phyloP scores from a whole-genome alignment of 2,329 filamentous ascomycete species.

The Cordyceps cateniannulata region DNA sequence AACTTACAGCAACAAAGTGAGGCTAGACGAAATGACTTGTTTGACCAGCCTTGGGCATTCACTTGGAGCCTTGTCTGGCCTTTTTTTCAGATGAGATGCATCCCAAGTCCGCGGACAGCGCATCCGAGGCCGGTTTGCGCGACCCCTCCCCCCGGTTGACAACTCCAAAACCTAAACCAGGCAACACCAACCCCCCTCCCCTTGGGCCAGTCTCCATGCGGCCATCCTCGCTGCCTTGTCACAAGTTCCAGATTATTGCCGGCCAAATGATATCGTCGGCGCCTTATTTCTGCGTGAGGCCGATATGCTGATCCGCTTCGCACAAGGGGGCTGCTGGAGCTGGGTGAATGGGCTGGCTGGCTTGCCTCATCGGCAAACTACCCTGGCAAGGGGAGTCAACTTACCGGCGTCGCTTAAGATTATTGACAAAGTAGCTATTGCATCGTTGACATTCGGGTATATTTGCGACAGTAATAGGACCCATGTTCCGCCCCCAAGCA shows the following conservation, averaged over 20 bases:
- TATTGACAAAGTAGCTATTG: neutral
- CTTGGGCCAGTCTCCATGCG: neutral
- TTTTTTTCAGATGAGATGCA: neutral
- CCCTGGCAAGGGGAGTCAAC: neutral
- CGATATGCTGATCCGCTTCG: neutral
- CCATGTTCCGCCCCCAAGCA: slow-evolving; percentile 10
- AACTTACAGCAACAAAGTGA: slow-evolving; percentile 9
- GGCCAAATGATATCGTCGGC: slow-evolving; percentile 7
- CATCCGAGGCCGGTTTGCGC: neutral
- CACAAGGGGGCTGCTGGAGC: neutral
- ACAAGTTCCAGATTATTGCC: slow-evolving; percentile 12
- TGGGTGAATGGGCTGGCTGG: neutral
- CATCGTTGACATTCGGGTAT: neutral
- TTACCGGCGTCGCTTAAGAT: neutral
- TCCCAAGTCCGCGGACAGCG: neutral
- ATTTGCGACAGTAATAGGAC: neutral
- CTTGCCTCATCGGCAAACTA: neutral
- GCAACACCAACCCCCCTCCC: neutral
- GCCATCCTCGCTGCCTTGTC: slow-evolving; percentile 8
- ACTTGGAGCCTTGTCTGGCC: slow-evolving; percentile 2
- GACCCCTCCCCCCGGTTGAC: neutral
- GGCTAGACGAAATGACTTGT: neutral
- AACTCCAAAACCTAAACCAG: neutral
- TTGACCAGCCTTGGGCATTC: neutral
- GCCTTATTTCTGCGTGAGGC: neutral